A percentile compares a stretch with the other conserved stretches of the same genome.
These are phyloP conservation scores for Ogataea nonfermentans DNA, from an alignment of 805 yeast species.

Conservation along the genomic window DNA sequence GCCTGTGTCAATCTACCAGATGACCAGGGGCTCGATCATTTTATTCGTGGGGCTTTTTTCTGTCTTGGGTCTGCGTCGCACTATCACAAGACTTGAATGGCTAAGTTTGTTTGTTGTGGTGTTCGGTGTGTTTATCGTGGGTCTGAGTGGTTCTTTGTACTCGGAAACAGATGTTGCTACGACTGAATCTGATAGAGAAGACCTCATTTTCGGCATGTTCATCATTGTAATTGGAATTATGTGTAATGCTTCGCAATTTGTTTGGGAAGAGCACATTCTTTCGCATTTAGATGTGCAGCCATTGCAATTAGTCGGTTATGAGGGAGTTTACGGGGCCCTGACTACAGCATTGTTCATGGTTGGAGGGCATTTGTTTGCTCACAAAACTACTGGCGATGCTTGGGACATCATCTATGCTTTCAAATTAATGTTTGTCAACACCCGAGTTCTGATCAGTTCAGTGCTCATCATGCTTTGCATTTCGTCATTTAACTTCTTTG, in stretches of 20 bases:
- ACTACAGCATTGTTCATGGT: slow-evolving; percentile 47
- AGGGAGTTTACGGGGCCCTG: slow-evolving; percentile 64
- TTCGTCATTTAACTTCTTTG: slow-evolving; percentile 69
- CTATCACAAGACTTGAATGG: slow-evolving; percentile 66
- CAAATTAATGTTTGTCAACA: slow-evolving; percentile 44
- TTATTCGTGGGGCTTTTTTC: slow-evolving; percentile 73
- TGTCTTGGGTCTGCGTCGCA: slow-evolving; percentile 55
- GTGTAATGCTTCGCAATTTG: slow-evolving; percentile 76
- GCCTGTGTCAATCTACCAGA: slow-evolving; percentile 79
- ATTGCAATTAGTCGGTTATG: slow-evolving; percentile 65
- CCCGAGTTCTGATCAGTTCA: slow-evolving; percentile 49
- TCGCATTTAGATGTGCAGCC: slow-evolving; percentile 54
- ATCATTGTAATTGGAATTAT: slow-evolving; percentile 60
- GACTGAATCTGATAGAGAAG: slow-evolving; percentile 12
- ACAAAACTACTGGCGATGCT: slow-evolving; percentile 44
- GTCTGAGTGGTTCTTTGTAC: slow-evolving; percentile 57
- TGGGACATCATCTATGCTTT: slow-evolving; percentile 57
- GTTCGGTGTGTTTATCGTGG: slow-evolving; percentile 69
- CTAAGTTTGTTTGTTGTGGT: slow-evolving; percentile 59
- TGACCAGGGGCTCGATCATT: slow-evolving; percentile 80
- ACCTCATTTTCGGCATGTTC: slow-evolving; percentile 52
- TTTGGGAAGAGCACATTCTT: slow-evolving; percentile 69
- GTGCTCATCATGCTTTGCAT: slow-evolving; percentile 69
- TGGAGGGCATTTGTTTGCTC: slow-evolving; percentile 38
- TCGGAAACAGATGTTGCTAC: slow-evolving; percentile 15